Conservation (phyloP, 805 yeast species). For the Nakazawaea sp. region DNA sequence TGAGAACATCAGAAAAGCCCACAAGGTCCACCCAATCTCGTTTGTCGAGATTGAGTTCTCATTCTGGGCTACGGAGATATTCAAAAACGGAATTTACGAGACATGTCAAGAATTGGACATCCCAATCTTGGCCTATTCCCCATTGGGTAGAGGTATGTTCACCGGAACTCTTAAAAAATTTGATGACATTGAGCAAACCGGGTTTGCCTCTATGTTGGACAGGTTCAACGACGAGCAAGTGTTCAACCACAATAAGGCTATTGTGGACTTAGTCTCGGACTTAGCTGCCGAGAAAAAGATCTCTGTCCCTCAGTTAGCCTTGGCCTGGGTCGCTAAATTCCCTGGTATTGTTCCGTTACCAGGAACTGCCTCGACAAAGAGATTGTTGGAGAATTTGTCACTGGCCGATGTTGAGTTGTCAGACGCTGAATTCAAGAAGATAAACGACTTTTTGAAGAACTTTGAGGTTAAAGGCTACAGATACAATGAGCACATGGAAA, state of each 20-base stretch:
- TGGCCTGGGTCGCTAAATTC: conserved; percentile 56
- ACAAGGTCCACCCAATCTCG: conserved; percentile 46
- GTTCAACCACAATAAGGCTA: conserved; percentile 11
- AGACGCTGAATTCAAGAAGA: conserved; percentile 47
- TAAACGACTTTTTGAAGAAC: conserved; percentile 37
- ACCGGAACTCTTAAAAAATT: conserved; percentile 50
- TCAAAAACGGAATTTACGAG: conserved; percentile 56
- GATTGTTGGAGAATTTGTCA: conserved; percentile 47
- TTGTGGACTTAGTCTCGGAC: conserved; percentile 42
- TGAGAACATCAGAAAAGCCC: conserved; percentile 53
- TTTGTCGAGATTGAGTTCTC: conserved; percentile 80
- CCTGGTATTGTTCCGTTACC: conserved; percentile 72
- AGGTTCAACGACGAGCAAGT: not conserved
- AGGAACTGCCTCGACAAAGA: conserved; percentile 48
- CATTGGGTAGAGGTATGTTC: conserved; percentile 72
- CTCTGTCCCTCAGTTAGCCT: conserved; percentile 60
- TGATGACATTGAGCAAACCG: too few species aligned
- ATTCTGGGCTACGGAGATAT: conserved; percentile 55
- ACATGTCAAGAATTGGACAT: conserved; percentile 52
- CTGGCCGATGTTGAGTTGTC: conserved; percentile 34
- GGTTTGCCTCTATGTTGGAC: too few species aligned
- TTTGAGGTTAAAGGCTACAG: conserved; percentile 43
- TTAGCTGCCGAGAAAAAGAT: conserved; percentile 40
- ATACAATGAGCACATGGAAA: conserved; percentile 18
- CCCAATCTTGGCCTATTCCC: conserved; percentile 76